phyloP scores from a whole-genome alignment of 176 grass and related monocot genomes.

The Puya raimondii region DNA sequence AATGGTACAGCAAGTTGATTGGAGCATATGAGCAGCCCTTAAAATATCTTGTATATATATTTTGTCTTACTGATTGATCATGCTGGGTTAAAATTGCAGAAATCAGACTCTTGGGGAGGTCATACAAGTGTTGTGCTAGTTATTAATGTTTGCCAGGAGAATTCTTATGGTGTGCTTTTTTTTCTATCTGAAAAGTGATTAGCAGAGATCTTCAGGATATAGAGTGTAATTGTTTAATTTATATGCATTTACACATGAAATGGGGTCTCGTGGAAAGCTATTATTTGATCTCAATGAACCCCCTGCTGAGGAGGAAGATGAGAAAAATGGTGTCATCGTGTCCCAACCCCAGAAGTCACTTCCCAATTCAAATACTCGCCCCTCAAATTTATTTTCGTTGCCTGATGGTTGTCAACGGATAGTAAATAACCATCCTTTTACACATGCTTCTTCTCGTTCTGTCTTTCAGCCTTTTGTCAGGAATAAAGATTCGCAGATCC shows the following conservation, averaged over 20 bases:
- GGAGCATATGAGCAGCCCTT: conserved; percentile 41
- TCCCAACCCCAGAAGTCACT: conserved; percentile 75
- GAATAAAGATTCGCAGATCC: conserved; percentile 39
- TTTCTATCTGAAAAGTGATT: neutral
- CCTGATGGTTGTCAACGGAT: conserved; percentile 44
- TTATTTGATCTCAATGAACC: conserved; percentile 98
- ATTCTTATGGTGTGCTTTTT: conserved; percentile 2
- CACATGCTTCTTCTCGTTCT: conserved; percentile 57
- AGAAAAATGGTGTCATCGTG: conserved; percentile 33
- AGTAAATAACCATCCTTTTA: conserved; percentile 84
- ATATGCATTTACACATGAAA: conserved; percentile 99
- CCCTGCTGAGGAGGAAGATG: conserved; percentile 61
- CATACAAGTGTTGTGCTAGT: conserved; percentile 9
- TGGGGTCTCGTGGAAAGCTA: conserved; percentile 84
- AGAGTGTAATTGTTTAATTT: conserved; percentile 30
- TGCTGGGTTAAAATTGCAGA: conserved; percentile 35
- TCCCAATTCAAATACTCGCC: conserved; percentile 27
- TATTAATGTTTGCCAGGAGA: conserved; percentile 13
- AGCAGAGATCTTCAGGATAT: neutral
- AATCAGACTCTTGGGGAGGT: conserved; percentile 22
- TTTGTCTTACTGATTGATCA: conserved; percentile 20
- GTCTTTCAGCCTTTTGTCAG: conserved; percentile 87
- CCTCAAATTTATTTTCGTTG: conserved; percentile 41
- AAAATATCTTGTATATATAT: conserved; percentile 3
- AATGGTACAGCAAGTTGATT: neutral